phyloP scores from a whole-genome alignment of 768 basidiomycete species.

The Leucogyrophana mollusca region DNA sequence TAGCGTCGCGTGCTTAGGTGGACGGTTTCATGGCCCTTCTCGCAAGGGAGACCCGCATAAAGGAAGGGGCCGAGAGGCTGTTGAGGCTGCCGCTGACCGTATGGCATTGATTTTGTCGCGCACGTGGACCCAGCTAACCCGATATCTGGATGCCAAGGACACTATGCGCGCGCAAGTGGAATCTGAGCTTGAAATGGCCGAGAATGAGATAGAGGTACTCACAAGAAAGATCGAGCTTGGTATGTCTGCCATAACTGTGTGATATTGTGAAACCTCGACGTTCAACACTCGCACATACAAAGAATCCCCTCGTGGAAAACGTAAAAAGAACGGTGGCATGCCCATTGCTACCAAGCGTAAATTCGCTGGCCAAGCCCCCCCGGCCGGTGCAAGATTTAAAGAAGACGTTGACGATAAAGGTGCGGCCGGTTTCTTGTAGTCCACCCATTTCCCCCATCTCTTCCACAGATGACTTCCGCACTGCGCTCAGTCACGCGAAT shows the following conservation, averaged over 20 bases:
- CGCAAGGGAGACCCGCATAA: constrained; percentile 77
- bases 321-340: constrained; percentile 26
- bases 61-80: constrained; percentile 90
- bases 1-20: constrained; percentile 42
- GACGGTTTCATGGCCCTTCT: constrained; percentile 66
- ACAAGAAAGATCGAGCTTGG: constrained; percentile 49
- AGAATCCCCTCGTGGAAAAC: constrained; percentile 29
- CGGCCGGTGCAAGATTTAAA: constrained; percentile 23
- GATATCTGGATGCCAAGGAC: constrained; percentile 39
- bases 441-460: constrained; percentile 11
- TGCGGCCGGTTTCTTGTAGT: not conserved
- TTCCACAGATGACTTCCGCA: constrained; percentile 66
- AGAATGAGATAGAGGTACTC: constrained; percentile 68
- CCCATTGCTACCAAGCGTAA: constrained; percentile 27
- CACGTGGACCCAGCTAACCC: constrained; percentile 15
- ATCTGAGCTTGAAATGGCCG: constrained; percentile 74
- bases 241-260: constrained; percentile 12
- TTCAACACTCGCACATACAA: not conserved
- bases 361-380: constrained; percentile 32
- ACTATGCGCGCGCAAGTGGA: constrained; percentile 71
- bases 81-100: constrained; percentile 66
- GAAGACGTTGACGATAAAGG: constrained; percentile 34
- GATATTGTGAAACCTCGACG: too few species aligned
- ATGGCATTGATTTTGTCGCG: constrained; percentile 5
- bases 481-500: constrained; percentile 64